Evolutionary conservation across 1,284 basidiomycete genomes (phyloP).

Genomic region (Porogramme epimiltina): DNA sequence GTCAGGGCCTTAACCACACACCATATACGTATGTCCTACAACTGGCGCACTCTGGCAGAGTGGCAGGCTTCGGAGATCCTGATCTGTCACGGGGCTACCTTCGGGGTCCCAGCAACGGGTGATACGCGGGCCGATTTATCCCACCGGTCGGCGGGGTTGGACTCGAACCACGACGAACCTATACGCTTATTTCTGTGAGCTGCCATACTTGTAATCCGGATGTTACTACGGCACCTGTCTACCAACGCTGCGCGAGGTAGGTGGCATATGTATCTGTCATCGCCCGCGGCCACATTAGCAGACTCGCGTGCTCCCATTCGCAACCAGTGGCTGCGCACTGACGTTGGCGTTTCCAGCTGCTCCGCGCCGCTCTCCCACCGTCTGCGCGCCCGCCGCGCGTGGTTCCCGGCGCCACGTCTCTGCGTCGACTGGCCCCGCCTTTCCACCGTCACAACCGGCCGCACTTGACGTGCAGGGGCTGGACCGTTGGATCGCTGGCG

Average conservation of each 20-base stretch:
- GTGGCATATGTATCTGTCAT: background rate
- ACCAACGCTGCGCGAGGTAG: constrained; percentile 11
- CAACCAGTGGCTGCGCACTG: constrained; percentile 9
- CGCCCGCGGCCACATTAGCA: constrained; percentile 1
- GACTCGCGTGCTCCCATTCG: constrained; percentile 9
- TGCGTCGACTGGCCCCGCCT: constrained; percentile 12
- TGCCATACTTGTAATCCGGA: constrained; percentile 14
- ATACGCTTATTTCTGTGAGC: background rate
- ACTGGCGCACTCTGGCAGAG: constrained; percentile 12
- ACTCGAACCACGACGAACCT: background rate
- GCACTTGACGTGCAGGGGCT: constrained; percentile 31
- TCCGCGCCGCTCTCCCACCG: constrained; percentile 20
- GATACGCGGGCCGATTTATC: too few species aligned
- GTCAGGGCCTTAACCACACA: constrained; percentile 21
- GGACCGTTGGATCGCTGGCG: constrained; percentile 59
- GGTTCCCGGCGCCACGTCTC: constrained; percentile 20
- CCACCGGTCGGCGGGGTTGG: background rate
- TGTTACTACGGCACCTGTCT: constrained; percentile 12
- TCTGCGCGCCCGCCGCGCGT: constrained; percentile 7
- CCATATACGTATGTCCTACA: constrained; percentile 10
- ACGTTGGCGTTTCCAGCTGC: constrained; percentile 14
- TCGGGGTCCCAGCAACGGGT: too few species aligned
- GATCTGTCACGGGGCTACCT: too few species aligned
- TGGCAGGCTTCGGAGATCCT: constrained; percentile 2
- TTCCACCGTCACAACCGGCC: constrained; percentile 10